These are phyloP conservation scores for Suillus tomentosus DNA, from an alignment of 768 basidiomycete species.

Conservation along the genomic window DNA sequence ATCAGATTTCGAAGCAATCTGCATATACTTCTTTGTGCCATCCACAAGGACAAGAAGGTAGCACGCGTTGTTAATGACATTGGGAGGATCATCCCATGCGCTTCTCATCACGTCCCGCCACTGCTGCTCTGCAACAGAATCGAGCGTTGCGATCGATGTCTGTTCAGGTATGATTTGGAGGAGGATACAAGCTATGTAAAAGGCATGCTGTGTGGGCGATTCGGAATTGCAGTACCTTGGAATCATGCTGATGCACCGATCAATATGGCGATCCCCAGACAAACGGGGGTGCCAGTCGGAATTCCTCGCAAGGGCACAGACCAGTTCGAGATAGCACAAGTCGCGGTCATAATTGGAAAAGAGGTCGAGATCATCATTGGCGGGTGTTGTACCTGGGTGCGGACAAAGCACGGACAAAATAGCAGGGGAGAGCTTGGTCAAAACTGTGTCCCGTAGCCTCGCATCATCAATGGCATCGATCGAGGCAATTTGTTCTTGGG, in stretches of 20 bases:
- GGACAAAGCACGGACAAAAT: not conserved
- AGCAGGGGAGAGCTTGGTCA: not conserved
- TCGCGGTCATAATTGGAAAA: not conserved
- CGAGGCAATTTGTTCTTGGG: not conserved
- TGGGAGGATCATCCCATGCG: accelerated
- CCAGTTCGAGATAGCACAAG: not conserved
- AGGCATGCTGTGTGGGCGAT: not conserved
- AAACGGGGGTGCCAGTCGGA: not conserved
- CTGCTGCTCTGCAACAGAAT: not conserved
- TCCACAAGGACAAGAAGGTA: not conserved
- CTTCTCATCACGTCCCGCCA: not conserved
- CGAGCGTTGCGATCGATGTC: not conserved
- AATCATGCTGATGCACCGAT: not conserved
- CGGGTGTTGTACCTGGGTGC: not conserved
- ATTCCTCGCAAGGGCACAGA: not conserved
- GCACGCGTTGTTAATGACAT: accelerated
- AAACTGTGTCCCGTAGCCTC: not conserved
- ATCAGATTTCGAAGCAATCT: not conserved
- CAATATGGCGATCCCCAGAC: not conserved
- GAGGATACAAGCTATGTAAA: not conserved
- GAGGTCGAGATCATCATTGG: not conserved
- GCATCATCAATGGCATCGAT: not conserved
- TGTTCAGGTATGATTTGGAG: not conserved
- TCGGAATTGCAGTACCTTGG: not conserved
- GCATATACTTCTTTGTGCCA: not conserved